Base-by-base conservation (phyloP, 2,329 filamentous ascomycete species). In the Penicillium sp. region DNA sequence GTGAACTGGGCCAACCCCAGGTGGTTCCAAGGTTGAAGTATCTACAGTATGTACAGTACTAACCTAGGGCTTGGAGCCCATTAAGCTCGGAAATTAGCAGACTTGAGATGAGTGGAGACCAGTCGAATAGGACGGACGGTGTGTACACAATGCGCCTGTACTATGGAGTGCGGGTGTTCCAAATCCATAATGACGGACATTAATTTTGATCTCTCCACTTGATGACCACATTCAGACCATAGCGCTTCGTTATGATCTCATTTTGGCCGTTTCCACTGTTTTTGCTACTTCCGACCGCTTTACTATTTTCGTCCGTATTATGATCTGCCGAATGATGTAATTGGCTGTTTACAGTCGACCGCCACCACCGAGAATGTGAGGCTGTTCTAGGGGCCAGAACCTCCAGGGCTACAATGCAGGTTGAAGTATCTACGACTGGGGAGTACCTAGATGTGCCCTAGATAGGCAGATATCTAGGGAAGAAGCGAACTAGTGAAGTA, bases 301-400 rank as follows among this genome's bases (percentile, higher is more conserved):
- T 31, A 11, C 45, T 45, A 27, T 42, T 50, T 50, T 36, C 14
- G 21, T 50, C 39, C 34, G 40, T n/a, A 27, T 53, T 41, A 14
- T 45, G 27, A 44, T 50, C 41, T 39, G 14, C 39, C 27, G 11
- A 14, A 41, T 51, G 49, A 51, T 60, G 57, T 60, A 58, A 60
- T 55, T 39, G 34, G 45, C 50, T 24, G 24, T 48, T 48, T 48
- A 27, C 24, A 18, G 22, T n/a, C 31, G 29, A 45, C 49, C 50
- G 47, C 48, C 54, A 29, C 38, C 21, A 32, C n/a, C 14, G 53
- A 24, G 42, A 55, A 57, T 55, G 52, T 5, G 2, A 31, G 27
- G 14, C 13, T 10, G n/a, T 36, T 36, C 34, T 36, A 36, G 34
- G 34, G 34, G 34, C 34, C 34, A 36, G 13, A 36, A 36, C 34